A percentile compares a stretch with the other conserved stretches of the same genome.
phyloP scores from a whole-genome alignment of 805 yeast species.

The Myxozyma udenii region DNA sequence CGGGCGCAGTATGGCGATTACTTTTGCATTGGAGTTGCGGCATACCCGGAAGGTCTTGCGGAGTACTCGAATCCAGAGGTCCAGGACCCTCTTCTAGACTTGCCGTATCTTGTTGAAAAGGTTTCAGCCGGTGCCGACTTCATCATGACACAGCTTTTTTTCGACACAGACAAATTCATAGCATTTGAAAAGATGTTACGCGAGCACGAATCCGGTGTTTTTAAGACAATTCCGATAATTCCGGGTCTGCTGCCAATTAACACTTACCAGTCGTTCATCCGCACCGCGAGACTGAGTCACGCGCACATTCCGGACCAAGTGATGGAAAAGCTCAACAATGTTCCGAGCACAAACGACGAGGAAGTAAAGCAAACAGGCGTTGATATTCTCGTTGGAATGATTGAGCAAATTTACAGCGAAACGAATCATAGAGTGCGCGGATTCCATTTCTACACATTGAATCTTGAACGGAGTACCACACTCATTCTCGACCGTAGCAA shows the following conservation, averaged over 20 bases:
- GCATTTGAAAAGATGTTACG: conserved; percentile 51
- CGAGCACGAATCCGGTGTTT: conserved; percentile 38
- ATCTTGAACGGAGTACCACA: conserved; percentile 88
- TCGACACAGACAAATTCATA: conserved; percentile 75
- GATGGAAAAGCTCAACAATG: conserved; percentile 51
- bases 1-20: conserved; percentile 66
- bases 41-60: conserved; percentile 96
- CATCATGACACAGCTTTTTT: conserved; percentile 85
- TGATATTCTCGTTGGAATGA: conserved; percentile 61
- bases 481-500: conserved; percentile 67
- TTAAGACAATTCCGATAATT: conserved; percentile 54
- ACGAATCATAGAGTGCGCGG: conserved; percentile 66
- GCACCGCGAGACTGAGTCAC: conserved; percentile 87
- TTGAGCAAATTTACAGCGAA: conserved; percentile 52
- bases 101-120: conserved; percentile 79
- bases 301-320: conserved; percentile 70
- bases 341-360: conserved; percentile 67
- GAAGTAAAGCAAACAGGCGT: conserved; percentile 80
- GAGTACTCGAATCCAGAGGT: conserved; percentile 56
- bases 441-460: conserved; percentile 88
- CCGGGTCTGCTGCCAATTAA: conserved; percentile 94
- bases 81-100: conserved; percentile 66
- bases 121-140: conserved; percentile 94
- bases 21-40: conserved; percentile 95
- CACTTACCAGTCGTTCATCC: conserved; percentile 72